Base-by-base conservation (phyloP, 495 filamentous ascomycete genomes). In the Terfezia claveryi region DNA sequence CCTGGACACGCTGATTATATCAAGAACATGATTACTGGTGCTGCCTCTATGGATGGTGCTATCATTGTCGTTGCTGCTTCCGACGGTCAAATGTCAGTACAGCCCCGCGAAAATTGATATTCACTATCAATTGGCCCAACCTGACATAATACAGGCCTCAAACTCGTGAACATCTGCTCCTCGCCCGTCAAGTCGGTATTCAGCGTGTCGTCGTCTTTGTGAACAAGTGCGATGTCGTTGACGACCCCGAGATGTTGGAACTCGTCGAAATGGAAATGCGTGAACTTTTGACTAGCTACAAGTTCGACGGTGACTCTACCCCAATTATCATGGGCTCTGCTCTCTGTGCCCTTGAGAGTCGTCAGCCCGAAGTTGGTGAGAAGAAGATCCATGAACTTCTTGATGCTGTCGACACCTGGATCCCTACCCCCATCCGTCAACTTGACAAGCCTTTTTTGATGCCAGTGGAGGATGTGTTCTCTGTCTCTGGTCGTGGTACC, bases 261-360 rank as follows among this genome's bases (percentile, higher is more conserved):
- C 82, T 98, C 54, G 91, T 98, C 65, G 91, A 98, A 78, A 89
- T 98, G 80, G 91, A 98, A 73, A 98, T 98, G 91, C 84, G 91
- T 64, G 91, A 98, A 71, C 81, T 96, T 37, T 81, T 98, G 56
- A 78, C 65, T 57, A 79, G 76, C 59, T 98, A 98, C 69, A 87
- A 87, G 50, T 98, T 98, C 71, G 92, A 98, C 69, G 91, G 92
- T 62, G 91, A 98, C 68, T 83, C 93, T 60, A 96, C 91, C 54
- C 91, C 91, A 56, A 92, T 98, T 67, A 73, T 98, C 67, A 76
- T 98, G 71, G 91, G 91, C 59, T 96, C 92, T 61, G 91, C 91
- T 57, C 80, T 98, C 16, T 94, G 88, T 72, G 87, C 91, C 53
- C 75, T 98, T n/a, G 86, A 98, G 61, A 77, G 75, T 67, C 81